phyloP scores from a whole-genome alignment of 176 grass and related monocot species.

The Zea mays region Zm-B73-REFERENCE-NAM-5.0 NC_050100.1:205523001-205523500 shows the following conservation, averaged over 20 bases:
- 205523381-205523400: no score
- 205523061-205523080: background rate
- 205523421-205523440: no score
- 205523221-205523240: slow-evolving; percentile 1
- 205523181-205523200: background rate
- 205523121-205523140: background rate
- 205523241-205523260: background rate
- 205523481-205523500: no score
- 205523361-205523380: no score
- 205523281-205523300: background rate
- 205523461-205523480: no score
- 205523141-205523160: background rate
- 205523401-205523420: no score
- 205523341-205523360: no score
- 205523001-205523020: slow-evolving; percentile 47
- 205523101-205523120: background rate
- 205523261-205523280: background rate
- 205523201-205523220: slow-evolving; percentile 3
- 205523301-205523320: background rate
- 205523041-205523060: background rate
- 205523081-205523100: background rate
- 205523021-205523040: slow-evolving; percentile 4
- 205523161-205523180: slow-evolving; percentile 19
- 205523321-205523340: background rate
- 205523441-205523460: no score